Conservation (phyloP, 805 yeast genomes). For the Dipodascus geniculatus region DNA sequence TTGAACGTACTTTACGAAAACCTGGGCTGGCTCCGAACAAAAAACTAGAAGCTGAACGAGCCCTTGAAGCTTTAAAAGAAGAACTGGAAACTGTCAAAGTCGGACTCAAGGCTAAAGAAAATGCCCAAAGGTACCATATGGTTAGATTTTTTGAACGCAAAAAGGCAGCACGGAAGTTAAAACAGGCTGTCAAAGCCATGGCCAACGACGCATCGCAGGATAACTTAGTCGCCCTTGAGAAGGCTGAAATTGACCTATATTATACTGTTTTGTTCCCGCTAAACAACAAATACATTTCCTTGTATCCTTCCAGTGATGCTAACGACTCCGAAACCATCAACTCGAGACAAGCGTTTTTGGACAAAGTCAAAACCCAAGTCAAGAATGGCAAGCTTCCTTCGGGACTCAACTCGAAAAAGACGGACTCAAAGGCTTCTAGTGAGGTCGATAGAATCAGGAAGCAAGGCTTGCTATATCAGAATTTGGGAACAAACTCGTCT, state of each 20-base stretch:
- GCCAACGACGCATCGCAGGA: conserved; percentile 16
- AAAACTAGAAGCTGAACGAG: conserved; percentile 43
- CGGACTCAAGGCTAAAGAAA: conserved; percentile 35
- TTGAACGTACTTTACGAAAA: conserved; percentile 52
- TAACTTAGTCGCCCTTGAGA: conserved; percentile 29
- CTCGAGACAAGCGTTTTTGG: conserved; percentile 36
- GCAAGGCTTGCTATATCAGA: conserved; percentile 3
- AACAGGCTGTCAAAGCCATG: conserved; percentile 30
- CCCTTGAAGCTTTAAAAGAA: conserved; percentile 47
- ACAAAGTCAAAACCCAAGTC: conserved; percentile 39
- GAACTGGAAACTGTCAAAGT: conserved; percentile 43
- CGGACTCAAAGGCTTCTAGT: conserved; percentile 6
- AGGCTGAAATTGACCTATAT: conserved; percentile 57
- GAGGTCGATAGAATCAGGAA: conserved; percentile 10
- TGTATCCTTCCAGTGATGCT: conserved; percentile 47
- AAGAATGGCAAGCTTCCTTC: conserved; percentile 45
- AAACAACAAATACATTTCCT: conserved; percentile 64
- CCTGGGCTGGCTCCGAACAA: conserved; percentile 46
- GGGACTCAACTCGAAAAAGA: conserved; percentile 33
- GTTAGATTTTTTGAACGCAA: conserved; percentile 84
- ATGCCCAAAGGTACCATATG: conserved; percentile 77
- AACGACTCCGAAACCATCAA: conserved; percentile 21
- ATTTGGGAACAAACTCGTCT: background rate
- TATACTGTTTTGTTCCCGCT: conserved; percentile 71
- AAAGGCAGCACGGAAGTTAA: conserved; percentile 66